A percentile compares a stretch with the other conserved stretches of the same genome.
phyloP scores from a whole-genome alignment of 306 rosid genomes.

The Rosa rugosa region DNA sequence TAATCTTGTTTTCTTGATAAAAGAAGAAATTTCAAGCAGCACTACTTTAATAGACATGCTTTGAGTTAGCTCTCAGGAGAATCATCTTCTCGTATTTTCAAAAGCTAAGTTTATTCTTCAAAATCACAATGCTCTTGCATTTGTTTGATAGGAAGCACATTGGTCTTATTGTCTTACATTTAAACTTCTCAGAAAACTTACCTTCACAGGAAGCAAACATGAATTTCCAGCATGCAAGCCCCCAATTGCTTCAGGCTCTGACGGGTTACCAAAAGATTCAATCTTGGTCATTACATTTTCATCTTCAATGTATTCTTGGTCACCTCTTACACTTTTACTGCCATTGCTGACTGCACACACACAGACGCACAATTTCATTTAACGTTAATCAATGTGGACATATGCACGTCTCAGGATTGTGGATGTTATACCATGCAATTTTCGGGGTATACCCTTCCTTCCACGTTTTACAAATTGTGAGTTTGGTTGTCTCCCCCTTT shows the following conservation, averaged over 20 bases:
- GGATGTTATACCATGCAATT: not conserved
- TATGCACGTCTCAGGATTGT: not conserved
- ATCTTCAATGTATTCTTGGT: constrained; percentile 2
- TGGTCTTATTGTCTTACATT: not conserved
- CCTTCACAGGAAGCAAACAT: constrained; percentile 7
- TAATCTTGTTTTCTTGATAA: not conserved
- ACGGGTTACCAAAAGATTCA: constrained; percentile 1
- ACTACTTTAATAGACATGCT: not conserved
- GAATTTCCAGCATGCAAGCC: constrained; percentile 8
- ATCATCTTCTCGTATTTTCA: not conserved
- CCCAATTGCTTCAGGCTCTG: not conserved
- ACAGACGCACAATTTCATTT: not conserved
- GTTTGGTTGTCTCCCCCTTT: not conserved
- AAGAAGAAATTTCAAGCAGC: not conserved
- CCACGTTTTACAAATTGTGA: not conserved
- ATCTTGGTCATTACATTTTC: not conserved
- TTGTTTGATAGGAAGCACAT: not conserved
- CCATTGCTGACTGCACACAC: not conserved
- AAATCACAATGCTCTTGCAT: not conserved
- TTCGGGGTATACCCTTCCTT: not conserved
- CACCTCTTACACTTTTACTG: not conserved
- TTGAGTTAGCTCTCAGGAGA: not conserved
- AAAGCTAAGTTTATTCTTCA: not conserved
- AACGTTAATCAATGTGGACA: not conserved
- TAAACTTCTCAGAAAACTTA: not conserved